Conservation (phyloP, 768 basidiomycete genomes). For the Xerocomellus dryophilus region DNA sequence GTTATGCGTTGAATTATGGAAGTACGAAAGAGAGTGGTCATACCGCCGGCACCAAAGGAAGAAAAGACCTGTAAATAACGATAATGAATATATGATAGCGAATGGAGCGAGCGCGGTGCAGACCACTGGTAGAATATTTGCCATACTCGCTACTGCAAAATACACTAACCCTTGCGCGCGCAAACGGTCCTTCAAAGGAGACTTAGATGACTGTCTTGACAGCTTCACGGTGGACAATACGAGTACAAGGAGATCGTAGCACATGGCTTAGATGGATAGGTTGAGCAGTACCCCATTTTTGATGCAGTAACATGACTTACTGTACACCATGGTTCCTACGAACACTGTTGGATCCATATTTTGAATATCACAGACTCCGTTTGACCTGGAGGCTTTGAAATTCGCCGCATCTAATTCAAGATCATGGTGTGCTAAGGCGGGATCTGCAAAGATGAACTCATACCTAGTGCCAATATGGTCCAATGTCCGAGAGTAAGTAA, state of each 20-base stretch:
- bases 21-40: neutral
- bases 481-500: constrained; percentile 26
- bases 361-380: constrained; percentile 1
- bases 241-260: constrained; percentile 21
- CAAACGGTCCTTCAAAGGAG: constrained; percentile 12
- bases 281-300: neutral
- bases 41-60: constrained; percentile 5
- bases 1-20: neutral
- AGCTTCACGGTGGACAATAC: constrained; percentile 15
- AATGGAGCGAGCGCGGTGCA: neutral
- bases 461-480: constrained; percentile 16
- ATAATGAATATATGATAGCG: neutral
- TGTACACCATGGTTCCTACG: constrained; percentile 13
- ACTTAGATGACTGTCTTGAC: constrained; percentile 8
- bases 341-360: neutral
- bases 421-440: neutral
- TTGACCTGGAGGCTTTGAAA: neutral
- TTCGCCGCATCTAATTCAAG: constrained; percentile 7
- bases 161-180: constrained; percentile 18
- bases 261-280: constrained; percentile 7
- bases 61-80: constrained; percentile 7
- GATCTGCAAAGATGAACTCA: neutral
- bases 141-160: constrained; percentile 6
- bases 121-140: constrained; percentile 13
- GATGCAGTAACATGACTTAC: constrained; percentile 3